These are phyloP conservation scores for Nowakowskiella sp. DNA, from an alignment of 192 early-diverging fungal genomes.

Conservation along the genomic window DNA sequence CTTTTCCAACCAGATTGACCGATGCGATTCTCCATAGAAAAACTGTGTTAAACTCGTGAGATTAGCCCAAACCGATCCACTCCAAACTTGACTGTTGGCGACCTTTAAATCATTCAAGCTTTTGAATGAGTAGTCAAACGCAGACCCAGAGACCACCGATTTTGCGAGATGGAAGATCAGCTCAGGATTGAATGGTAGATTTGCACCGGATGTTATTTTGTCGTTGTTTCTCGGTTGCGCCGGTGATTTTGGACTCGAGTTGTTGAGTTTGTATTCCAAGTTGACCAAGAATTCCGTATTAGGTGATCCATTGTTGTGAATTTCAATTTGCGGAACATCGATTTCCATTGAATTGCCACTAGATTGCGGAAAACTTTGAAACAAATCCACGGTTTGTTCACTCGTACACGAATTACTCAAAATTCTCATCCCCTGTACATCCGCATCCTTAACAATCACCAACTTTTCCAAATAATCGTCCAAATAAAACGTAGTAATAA, in stretches of 20 bases:
- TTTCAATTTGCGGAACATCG: too few relatives aligned
- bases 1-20: conserved; percentile 42
- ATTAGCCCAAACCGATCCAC: conserved; percentile 37
- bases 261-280: too few relatives aligned
- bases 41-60: conserved; percentile 29
- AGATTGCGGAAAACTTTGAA: too few relatives aligned
- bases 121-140: conserved; percentile 41
- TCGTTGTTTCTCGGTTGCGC: too few relatives aligned
- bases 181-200: conserved; percentile 32
- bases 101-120: conserved; percentile 28
- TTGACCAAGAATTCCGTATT: too few relatives aligned
- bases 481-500: conserved; percentile 43
- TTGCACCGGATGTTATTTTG: conserved; percentile 12
- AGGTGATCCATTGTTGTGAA: too few relatives aligned
- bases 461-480: conserved; percentile 28
- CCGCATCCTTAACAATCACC: too few relatives aligned
- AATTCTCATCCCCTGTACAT: too few relatives aligned
- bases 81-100: conserved; percentile 36
- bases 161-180: conserved; percentile 40
- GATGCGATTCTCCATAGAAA: conserved; percentile 34
- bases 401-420: too few relatives aligned
- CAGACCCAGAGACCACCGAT: conserved; percentile 23
- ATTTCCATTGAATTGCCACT: too few relatives aligned
- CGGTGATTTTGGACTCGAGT: too few relatives aligned
- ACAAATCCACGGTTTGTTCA: too few relatives aligned